phyloP scores from a whole-genome alignment of 192 early-diverging fungal species.

The Podila horticola region DNA sequence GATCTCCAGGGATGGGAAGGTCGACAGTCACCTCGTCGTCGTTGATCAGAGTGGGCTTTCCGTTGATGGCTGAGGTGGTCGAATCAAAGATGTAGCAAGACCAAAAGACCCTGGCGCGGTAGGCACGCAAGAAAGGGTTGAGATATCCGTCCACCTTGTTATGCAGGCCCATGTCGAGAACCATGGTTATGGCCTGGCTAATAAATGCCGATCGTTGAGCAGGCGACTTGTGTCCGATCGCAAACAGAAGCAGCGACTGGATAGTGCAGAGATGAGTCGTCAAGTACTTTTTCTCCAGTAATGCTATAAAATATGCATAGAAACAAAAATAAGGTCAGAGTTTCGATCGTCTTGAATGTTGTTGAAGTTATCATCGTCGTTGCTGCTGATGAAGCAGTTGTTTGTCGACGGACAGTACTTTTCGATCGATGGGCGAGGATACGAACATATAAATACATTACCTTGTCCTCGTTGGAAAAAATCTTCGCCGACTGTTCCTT shows the following conservation, averaged over 20 bases:
- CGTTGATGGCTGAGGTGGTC: slow-evolving; percentile 39
- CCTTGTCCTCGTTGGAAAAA: slow-evolving; percentile 44
- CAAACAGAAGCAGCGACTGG: slow-evolving; percentile 41
- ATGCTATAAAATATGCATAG: slow-evolving; percentile 1
- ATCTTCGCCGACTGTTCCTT: slow-evolving; percentile 44
- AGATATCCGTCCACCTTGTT: slow-evolving; percentile 22
- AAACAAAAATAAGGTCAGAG: too few relatives aligned
- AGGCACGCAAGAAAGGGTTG: slow-evolving; percentile 22
- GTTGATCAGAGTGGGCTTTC: slow-evolving; percentile 41
- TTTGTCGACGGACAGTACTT: too few relatives aligned
- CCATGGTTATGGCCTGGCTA: slow-evolving; percentile 51
- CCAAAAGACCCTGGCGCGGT: slow-evolving; percentile 45
- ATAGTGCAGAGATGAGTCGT: slow-evolving; percentile 46
- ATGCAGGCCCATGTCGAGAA: slow-evolving; percentile 44
- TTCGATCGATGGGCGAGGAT: background rate
- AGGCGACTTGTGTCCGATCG: slow-evolving; percentile 48
- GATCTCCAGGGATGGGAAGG: slow-evolving; percentile 35
- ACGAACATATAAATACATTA: background rate
- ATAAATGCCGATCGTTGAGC: slow-evolving; percentile 44
- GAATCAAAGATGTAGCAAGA: slow-evolving; percentile 47
- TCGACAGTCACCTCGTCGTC: slow-evolving; percentile 41
- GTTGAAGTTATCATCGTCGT: background rate
- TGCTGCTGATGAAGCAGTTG: background rate
- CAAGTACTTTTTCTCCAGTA: slow-evolving; percentile 49
- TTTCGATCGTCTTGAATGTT: too few relatives aligned